Evolutionary conservation across 2,329 filamentous ascomycete species (phyloP).

Genomic region (Colletotrichum sp.): DNA sequence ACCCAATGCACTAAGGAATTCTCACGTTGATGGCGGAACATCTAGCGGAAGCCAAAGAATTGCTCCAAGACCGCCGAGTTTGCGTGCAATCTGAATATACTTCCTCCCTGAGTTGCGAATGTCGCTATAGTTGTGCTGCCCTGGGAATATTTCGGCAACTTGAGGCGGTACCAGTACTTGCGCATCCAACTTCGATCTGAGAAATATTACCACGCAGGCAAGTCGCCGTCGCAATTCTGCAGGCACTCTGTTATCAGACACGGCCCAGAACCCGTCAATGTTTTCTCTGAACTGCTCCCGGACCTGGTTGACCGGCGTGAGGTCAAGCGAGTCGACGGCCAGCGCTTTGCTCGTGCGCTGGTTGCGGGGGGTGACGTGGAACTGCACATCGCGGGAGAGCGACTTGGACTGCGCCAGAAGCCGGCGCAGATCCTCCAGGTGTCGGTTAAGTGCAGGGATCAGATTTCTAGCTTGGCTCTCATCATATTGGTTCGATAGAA

Average conservation of each 20-base stretch:
- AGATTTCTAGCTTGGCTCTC: slow-evolving; percentile 25
- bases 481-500: slow-evolving; percentile 14
- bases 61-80: slow-evolving; percentile 31
- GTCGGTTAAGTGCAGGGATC: slow-evolving; percentile 29
- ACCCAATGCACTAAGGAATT: not conserved
- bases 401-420: slow-evolving; percentile 32
- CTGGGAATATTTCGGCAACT: slow-evolving; percentile 25
- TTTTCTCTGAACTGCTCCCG: slow-evolving; percentile 16
- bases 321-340: slow-evolving; percentile 24
- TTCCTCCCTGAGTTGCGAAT: slow-evolving; percentile 36
- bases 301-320: slow-evolving; percentile 17
- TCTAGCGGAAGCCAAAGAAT: slow-evolving; percentile 36
- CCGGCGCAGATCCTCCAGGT: slow-evolving; percentile 27
- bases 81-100: slow-evolving; percentile 37
- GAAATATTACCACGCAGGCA: slow-evolving; percentile 32
- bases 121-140: slow-evolving; percentile 26
- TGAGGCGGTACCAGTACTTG: slow-evolving; percentile 23
- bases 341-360: slow-evolving; percentile 35
- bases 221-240: slow-evolving; percentile 32
- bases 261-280: slow-evolving; percentile 29
- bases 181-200: slow-evolving; percentile 30
- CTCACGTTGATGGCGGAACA: slow-evolving; percentile 38
- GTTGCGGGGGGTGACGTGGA: slow-evolving; percentile 33
- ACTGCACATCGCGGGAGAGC: slow-evolving; percentile 32
- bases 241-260: not conserved